Evolutionary conservation across 2,329 filamentous ascomycete genomes (phyloP).

Genomic region (Cordyceps militaris): DNA sequence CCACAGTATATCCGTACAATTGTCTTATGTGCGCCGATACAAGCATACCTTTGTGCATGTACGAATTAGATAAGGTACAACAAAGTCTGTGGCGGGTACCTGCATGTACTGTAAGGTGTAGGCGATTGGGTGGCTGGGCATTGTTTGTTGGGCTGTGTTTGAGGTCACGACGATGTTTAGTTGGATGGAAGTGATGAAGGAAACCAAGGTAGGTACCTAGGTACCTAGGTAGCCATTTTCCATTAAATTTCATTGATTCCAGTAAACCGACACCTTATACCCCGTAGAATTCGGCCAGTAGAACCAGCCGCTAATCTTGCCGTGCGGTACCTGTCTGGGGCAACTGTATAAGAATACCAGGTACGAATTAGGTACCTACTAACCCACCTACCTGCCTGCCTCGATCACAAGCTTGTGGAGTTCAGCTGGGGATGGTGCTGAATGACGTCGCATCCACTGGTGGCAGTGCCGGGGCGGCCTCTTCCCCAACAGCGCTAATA

Average conservation of each 20-base stretch:
- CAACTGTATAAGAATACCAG: no score
- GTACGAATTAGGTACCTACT: no score
- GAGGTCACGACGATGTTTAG: not conserved
- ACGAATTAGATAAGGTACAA: no score
- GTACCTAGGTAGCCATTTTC: no score
- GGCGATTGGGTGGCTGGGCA: not conserved
- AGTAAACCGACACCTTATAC: no score
- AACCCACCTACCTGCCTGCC: not conserved
- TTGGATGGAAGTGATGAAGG: not conserved
- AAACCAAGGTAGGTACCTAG: no score
- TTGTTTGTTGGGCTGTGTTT: not conserved
- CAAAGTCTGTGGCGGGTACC: not conserved
- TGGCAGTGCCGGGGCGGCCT: conserved; percentile 12
- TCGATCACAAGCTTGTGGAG: conserved; percentile 12
- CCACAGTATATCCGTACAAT: not conserved
- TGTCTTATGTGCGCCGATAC: no score
- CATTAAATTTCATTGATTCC: no score
- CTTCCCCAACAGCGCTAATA: conserved; percentile 10
- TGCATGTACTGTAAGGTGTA: no score
- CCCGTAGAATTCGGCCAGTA: no score
- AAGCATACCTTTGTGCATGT: not conserved
- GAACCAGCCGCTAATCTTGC: no score
- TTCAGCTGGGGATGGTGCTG: conserved; percentile 3
- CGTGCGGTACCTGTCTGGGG: no score
- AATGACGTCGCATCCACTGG: conserved; percentile 10